Conservation (phyloP, 169 alveolate species). For the Plasmodium knowlesi region DNA sequence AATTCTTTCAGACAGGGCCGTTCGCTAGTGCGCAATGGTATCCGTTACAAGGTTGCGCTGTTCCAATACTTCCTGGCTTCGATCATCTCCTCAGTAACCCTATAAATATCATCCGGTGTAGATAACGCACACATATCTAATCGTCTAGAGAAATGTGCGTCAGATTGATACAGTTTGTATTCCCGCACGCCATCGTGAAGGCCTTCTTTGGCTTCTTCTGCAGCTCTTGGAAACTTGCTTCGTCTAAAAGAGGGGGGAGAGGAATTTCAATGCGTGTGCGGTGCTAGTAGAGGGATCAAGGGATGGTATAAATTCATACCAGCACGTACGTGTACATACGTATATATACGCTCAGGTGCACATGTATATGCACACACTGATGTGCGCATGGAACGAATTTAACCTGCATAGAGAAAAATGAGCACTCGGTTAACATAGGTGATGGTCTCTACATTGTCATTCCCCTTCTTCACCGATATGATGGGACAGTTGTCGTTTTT, state of each 20-base stretch:
- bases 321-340: background rate
- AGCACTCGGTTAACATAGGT: slow-evolving; percentile 91
- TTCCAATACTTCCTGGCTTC: background rate
- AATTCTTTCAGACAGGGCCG: background rate
- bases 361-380: background rate
- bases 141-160: slow-evolving; percentile 92
- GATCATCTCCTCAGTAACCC: background rate
- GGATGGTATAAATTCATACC: background rate
- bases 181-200: slow-evolving; percentile 91
- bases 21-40: background rate
- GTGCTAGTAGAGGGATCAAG: background rate
- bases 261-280: background rate
- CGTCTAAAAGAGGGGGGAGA: slow-evolving; percentile 79
- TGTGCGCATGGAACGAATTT: background rate
- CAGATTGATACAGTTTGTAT: slow-evolving; percentile 89
- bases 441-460: slow-evolving; percentile 86
- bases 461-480: slow-evolving; percentile 87
- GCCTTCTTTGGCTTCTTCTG: slow-evolving; percentile 89
- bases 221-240: slow-evolving; percentile 90
- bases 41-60: background rate
- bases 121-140: slow-evolving; percentile 14
- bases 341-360: background rate
- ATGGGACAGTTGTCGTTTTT: slow-evolving; percentile 89
- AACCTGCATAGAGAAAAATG: slow-evolving; percentile 92
- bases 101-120: background rate